A percentile compares a stretch with the other conserved stretches of the same genome.
phyloP scores from a whole-genome alignment of 176 grass and related monocot genomes.

The Panicum miliaceum region DNA sequence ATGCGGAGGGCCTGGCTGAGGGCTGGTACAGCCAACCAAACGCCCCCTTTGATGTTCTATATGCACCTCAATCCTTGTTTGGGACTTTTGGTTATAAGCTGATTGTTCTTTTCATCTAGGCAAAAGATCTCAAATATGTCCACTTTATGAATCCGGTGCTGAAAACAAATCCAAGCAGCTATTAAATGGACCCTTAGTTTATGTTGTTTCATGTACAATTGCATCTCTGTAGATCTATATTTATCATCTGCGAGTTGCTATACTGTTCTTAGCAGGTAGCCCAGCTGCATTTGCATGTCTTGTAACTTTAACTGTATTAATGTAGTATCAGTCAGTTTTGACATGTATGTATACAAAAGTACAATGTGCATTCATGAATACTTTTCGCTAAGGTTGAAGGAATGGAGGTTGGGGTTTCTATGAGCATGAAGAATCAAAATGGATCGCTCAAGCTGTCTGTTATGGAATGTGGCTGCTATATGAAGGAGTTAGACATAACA shows the following conservation, averaged over 20 bases:
- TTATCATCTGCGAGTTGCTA: constrained; percentile 6
- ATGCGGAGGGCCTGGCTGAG: too few relatives aligned
- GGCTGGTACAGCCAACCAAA: too few relatives aligned
- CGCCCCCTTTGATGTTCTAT: not conserved
- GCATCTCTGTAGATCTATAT: not conserved
- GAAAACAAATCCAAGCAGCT: constrained; percentile 7
- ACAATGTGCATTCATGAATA: constrained; percentile 47
- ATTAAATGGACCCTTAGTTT: not conserved
- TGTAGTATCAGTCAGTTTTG: constrained; percentile 33
- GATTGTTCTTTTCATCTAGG: constrained; percentile 13
- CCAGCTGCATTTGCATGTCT: not conserved
- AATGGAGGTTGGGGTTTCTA: constrained; percentile 84
- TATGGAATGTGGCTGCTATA: constrained; percentile 78
- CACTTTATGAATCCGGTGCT: not conserved
- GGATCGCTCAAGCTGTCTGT: constrained; percentile 75
- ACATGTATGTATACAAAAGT: constrained; percentile 31
- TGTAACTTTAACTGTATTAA: constrained; percentile 2
- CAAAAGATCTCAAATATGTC: not conserved
- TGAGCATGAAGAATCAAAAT: constrained; percentile 83
- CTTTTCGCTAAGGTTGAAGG: constrained; percentile 80
- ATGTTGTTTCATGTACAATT: not conserved
- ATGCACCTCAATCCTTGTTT: not conserved
- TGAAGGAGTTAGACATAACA: constrained; percentile 67
- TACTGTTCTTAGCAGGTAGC: constrained; percentile 13
- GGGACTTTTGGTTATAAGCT: not conserved